Evolutionary conservation across 768 basidiomycete genomes (phyloP).

Genomic region (Amanita muscaria): DNA sequence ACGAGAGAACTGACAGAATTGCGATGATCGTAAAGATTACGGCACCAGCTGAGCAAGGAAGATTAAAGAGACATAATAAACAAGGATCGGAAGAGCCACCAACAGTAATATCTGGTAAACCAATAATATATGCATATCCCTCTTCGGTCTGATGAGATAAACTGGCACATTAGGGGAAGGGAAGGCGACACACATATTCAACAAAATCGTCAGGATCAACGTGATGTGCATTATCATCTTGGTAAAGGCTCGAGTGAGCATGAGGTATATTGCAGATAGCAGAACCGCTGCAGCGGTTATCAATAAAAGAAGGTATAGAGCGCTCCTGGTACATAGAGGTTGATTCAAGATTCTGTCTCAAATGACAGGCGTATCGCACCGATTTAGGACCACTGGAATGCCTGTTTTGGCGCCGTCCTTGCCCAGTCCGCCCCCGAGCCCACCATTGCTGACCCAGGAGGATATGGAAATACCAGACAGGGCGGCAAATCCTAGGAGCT

Average conservation of each 20-base stretch:
- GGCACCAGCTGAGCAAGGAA: constrained; percentile 49
- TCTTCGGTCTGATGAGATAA: constrained; percentile 25
- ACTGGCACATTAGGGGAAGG: background rate
- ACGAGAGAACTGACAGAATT: constrained; percentile 62
- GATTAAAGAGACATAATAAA: constrained; percentile 1
- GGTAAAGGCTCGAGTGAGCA: constrained; percentile 66
- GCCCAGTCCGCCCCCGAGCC: constrained; percentile 67
- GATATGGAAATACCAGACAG: constrained; percentile 58
- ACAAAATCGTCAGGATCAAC: constrained; percentile 47
- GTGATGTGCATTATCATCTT: constrained; percentile 71
- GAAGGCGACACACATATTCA: constrained; percentile 52
- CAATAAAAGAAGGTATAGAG: constrained; percentile 68
- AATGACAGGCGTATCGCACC: constrained; percentile 39
- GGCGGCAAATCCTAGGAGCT: constrained; percentile 63
- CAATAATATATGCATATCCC: constrained; percentile 71
- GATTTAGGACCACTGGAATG: constrained; percentile 53
- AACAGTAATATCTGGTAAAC: constrained; percentile 63
- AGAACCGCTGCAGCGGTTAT: constrained; percentile 61
- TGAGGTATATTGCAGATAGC: constrained; percentile 57
- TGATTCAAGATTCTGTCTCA: too few relatives aligned
- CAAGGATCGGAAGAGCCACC: constrained; percentile 15
- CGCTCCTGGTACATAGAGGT: constrained; percentile 38
- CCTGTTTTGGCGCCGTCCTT: constrained; percentile 49
- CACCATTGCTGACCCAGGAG: constrained; percentile 54
- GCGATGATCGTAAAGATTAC: constrained; percentile 81